A percentile compares a stretch with the other conserved stretches of the same genome.
phyloP scores from a whole-genome alignment of 805 yeast species.

The Metschnikowia colocasiae region DNA sequence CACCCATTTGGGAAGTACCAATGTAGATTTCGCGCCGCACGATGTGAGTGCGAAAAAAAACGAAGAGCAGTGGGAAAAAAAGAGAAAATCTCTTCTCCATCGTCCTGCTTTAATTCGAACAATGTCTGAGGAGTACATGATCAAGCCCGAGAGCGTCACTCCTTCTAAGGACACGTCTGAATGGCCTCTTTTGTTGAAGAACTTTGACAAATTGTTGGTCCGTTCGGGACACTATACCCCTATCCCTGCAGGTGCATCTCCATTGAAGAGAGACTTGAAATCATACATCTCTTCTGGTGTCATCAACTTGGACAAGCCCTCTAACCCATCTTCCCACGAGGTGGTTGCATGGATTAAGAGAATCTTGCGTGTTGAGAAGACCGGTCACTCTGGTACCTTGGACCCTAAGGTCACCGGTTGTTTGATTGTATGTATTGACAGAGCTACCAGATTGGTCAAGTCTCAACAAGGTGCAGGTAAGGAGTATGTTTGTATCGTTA shows the following conservation, averaged over 20 bases:
- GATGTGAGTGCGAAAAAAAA: conserved; percentile 22
- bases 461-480: conserved; percentile 99
- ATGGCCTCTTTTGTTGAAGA: conserved; percentile 93
- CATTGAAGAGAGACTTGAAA: conserved; percentile 89
- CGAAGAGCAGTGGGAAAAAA: conserved; percentile 8
- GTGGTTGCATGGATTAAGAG: conserved; percentile 99
- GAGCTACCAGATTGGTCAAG: conserved; percentile 96
- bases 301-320: conserved; percentile 95
- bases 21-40: conserved; percentile 26
- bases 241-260: conserved; percentile 92
- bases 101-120: conserved; percentile 7
- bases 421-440: conserved; percentile 94
- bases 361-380: conserved; percentile 90
- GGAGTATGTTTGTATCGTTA: conserved; percentile 96
- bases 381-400: conserved; percentile 98
- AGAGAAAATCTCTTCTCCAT: conserved; percentile 10
- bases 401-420: conserved; percentile 99
- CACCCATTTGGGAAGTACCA: conserved; percentile 8
- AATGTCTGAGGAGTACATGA: conserved; percentile 70
- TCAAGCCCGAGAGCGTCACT: conserved; percentile 81
- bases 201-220: conserved; percentile 89
- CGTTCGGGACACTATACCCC: conserved; percentile 98
- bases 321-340: conserved; percentile 97
- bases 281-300: conserved; percentile 92
- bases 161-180: conserved; percentile 84